These are phyloP conservation scores for Francoa sonchifolia DNA, from an alignment of 441 rosid genomes.

Conservation along the genomic window DNA sequence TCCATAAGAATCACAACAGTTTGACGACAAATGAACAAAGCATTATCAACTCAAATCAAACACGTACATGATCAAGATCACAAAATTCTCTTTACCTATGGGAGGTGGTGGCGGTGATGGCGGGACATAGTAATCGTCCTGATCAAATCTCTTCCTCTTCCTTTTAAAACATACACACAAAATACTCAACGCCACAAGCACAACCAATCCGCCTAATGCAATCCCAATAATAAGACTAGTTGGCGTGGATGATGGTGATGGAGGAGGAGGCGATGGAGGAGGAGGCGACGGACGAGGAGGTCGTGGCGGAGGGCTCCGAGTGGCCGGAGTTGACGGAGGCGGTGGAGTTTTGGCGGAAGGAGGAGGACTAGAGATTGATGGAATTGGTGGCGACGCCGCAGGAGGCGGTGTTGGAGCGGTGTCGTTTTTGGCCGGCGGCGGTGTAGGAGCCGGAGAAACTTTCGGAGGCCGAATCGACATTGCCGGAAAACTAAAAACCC, in stretches of 20 bases:
- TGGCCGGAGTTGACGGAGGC: conserved; percentile 14
- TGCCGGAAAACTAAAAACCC: no score
- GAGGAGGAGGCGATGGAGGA: conserved; percentile 10
- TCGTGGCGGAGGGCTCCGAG: conserved; percentile 27
- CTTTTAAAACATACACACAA: conserved; percentile 37
- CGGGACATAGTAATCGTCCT: conserved; percentile 46
- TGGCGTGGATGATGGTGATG: conserved; percentile 20
- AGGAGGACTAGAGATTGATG: neutral
- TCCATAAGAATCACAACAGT: no score
- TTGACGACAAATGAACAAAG: neutral
- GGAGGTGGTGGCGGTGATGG: conserved; percentile 36
- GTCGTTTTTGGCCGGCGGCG: conserved; percentile 19
- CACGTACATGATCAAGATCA: no score
- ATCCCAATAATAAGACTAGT: conserved; percentile 61
- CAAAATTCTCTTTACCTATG: conserved; percentile 31
- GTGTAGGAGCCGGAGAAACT: conserved; percentile 18
- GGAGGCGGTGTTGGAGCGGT: conserved; percentile 20
- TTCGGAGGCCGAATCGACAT: neutral
- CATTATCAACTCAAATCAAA: neutral
- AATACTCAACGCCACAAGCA: conserved; percentile 33
- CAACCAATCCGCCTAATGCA: conserved; percentile 57
- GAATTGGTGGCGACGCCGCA: conserved; percentile 3
- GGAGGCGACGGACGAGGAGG: conserved; percentile 20
- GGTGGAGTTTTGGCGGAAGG: conserved; percentile 15
- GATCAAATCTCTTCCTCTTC: conserved; percentile 44